Conservation (phyloP, 345 rosid species). For the Aethionema arabicum region DNA sequence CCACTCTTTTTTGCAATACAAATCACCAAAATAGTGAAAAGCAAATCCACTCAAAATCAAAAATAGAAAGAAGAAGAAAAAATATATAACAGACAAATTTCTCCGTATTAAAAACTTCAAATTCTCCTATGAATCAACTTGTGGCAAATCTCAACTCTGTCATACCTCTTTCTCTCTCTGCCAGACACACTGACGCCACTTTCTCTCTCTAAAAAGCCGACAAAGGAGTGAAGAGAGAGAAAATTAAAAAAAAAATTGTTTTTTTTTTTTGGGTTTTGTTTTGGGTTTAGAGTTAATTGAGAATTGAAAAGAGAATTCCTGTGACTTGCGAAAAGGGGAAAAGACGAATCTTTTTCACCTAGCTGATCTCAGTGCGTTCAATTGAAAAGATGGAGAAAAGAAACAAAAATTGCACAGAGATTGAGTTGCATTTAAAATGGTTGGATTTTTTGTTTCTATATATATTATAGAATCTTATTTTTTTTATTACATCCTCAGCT, state of each 20-base stretch:
- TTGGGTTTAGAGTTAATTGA: slow-evolving; percentile 1
- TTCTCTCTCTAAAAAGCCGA: slow-evolving; percentile 26
- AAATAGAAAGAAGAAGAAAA: not conserved
- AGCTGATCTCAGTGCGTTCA: slow-evolving; percentile 30
- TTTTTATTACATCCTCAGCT: no score
- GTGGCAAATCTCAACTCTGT: not conserved
- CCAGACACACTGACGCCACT: slow-evolving; percentile 14
- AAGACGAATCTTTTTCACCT: slow-evolving; percentile 22
- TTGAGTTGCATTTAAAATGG: slow-evolving; percentile 21
- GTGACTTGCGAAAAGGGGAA: slow-evolving; percentile 24
- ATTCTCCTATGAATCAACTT: slow-evolving; percentile 18
- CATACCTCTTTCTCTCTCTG: slow-evolving; percentile 8
- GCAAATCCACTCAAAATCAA: slow-evolving; percentile 21
- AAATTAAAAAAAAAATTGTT: not conserved
- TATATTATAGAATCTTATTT: slow-evolving; percentile 7
- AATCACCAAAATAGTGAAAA: slow-evolving; percentile 27
- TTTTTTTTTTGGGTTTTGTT: not conserved
- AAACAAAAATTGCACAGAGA: slow-evolving; percentile 15
- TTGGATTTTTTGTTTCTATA: slow-evolving; percentile 16
- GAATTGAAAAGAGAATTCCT: slow-evolving; percentile 21
- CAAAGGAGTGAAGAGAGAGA: slow-evolving; percentile 33
- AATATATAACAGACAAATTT: slow-evolving; percentile 28
- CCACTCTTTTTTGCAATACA: slow-evolving; percentile 18
- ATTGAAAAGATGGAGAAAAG: slow-evolving; percentile 26
- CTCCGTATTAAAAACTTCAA: slow-evolving; percentile 31